Base-by-base conservation (phyloP, 1,139 yeast species). In the Meyerozyma sp. region DNA sequence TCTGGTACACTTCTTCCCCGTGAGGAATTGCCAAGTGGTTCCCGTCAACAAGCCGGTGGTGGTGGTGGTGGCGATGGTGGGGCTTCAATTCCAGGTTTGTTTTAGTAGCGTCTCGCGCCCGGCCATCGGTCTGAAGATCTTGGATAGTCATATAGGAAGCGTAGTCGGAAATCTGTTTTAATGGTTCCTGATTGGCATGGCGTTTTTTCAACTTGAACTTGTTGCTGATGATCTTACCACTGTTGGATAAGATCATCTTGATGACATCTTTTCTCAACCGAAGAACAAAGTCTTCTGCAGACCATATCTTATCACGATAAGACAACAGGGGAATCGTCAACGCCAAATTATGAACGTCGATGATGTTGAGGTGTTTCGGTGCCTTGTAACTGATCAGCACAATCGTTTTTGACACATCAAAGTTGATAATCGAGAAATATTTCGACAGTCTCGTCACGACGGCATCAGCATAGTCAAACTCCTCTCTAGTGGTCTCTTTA, bases 221-320 rank as follows among this genome's bases (percentile, higher is more conserved):
- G 63, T 89, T 90, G 32, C 89, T 86, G 44, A 90, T 70, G 47
- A 91, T 77, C 50, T 84, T 80, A 5, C 96, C 96, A 1, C 94
- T 73, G 56, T 90, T 95, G 41, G 74, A 78, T 43, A 90, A 64
- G 32, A 90, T 79, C 16, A 82, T 72, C 59, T 77, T 81, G 44
- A 86, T 72, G 27, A 90, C 70, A 55, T 86, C 91, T 52, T 80
- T 83, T 57, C 82, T 79, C 42, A 89, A 58, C 36, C 81, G 75
- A 44, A 77, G 63, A 27, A 84, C 74, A 40, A 89, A 70, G 47
- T 90, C 97, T 49, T 84, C 79, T 41, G 79, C 79, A 1, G 95
- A 81, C 94, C 96, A 87, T 27, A 88, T 68, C 65, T 81, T 82
- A 61, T 88, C 78, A 39, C 61, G 61, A 57, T 86, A 85, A 46